Base-by-base conservation (phyloP, 768 basidiomycete species). In the Leccinum uliginosum region DNA sequence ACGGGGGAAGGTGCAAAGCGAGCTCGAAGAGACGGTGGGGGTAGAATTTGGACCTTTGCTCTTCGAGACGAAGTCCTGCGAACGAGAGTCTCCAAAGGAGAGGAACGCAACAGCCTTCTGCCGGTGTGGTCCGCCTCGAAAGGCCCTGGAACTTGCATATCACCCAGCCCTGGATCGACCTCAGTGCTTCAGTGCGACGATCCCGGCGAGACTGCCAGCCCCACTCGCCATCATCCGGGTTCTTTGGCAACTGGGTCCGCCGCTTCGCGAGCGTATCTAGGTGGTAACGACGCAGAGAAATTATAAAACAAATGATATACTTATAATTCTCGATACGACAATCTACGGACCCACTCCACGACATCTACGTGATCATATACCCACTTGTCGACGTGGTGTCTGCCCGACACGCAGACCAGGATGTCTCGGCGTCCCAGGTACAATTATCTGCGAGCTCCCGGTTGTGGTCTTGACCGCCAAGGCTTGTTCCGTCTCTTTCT, bases 381-480 rank as follows among this genome's bases (percentile, higher is more conserved):
- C 91, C 27, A 80, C 81, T 60, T 79, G 77, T 59, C 86, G 79
- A 60, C 86, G 75, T n/a, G 91, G 91, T 27, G 91, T 93, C 69
- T 89, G 88, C 3, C 78, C 78, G 29, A 87, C 76, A 50, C 89
- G 78, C 64, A 84, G 77, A 4, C 87, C 87, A 8, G 81, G 75
- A 68, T 87, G 85, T 61, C 86, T 78, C 11, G 91, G 90, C 8
- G 91, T 93, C 19, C 90, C 89, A 27, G 90, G 90, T 8, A 91
- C 82, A 50, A 87, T 86, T 38, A 92, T 82, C 70, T 84, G 83
- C 3, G 85, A 76, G 53, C 82, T 80, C 3, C 81, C 80, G 44
- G 75, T 76, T 4, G 81, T 72, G 0, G 78, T 78, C 65, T 86
- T 82, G 52, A 74, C 74, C 0, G 82, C 80, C 57, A 83, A 65